Base-by-base conservation (phyloP, 352 stramenopile species). In the Pythium dissimile region DNA sequence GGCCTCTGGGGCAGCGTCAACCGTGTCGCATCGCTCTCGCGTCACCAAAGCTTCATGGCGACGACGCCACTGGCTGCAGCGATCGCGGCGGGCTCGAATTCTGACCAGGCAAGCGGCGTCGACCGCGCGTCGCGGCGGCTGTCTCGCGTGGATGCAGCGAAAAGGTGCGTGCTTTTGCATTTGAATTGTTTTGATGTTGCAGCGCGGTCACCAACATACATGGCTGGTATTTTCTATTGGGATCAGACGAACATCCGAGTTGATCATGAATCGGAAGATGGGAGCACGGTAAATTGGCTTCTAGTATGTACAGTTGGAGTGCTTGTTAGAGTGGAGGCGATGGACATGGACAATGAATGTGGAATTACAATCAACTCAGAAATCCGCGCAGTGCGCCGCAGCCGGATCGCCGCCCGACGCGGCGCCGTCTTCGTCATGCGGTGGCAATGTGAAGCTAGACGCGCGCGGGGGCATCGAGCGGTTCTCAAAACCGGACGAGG, bases 231-330 rank as follows among this genome's bases (percentile, higher is more conserved):
- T 24, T 35, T 35, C 37, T 30, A 16, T 54, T 23, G 13, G 27
- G 3, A 27, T 42, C 16, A 94, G 84, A 34, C 80, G 85, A 42
- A 94, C 85, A 37, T 93, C 85, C 8, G 85, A 94, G 65, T 55
- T 94, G 23, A 92, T 94, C 51, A 82, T 91, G 80, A 89, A 81
- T 39, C 79, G 83, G 42, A 91, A 89, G 59, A 89, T 84, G 74
- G 66, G 63, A 28, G 48, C 56, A 21, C 41, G 47, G 21, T 51
- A 31, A 60, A 20, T 24, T 51, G 35, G 16, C 20, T 13, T 39
- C 8, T 51, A 18, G 21, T 23, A 38, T 41, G 24, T 52, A 52
- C 35, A 52, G 46, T 35, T 60, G 53, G n/a, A 15, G 54, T 49
- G 24, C 34, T 8, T 37, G 26, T 43, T 62, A 54, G 45, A 62